Evolutionary conservation across 768 basidiomycete genomes (phyloP), one percentile per base, ranked within the genome.

Genomic region (Hypholoma fasciculare): DNA sequence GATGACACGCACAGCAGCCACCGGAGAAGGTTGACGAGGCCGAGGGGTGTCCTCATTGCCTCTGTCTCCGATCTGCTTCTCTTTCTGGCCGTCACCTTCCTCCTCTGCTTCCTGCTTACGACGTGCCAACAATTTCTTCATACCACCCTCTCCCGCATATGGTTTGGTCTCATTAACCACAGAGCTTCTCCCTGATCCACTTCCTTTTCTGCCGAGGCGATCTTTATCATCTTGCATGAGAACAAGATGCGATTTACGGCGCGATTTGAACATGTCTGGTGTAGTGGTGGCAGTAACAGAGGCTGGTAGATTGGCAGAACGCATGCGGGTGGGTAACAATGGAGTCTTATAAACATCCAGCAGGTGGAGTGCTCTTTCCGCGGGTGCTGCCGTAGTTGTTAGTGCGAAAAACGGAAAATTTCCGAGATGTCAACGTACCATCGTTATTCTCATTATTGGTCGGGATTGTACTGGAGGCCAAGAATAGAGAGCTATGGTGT

Each of bases 281-380:
- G 75, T 69, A 7, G 79, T 23, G 64, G 77, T 67, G 64, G 79
- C 61, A 64, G 73, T 66, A 23, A 69, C 62, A 2, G 72, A 64
- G 37, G 72, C 67, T 12, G 72, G 60, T 37, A 69, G 58, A 59
- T 73, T 74, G 30, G 72, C 67, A 20, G 75, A 74, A 44, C 79
- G 76, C 57, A 84, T 68, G 17, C 83, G 81, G 39, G 87, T 85
- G 11, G 90, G 89, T 14, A 91, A 64, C 46, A 92, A 79, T 6
- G 90, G 90, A 1, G 88, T 92, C 72, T 87, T 88, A 76, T 91
- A 92, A 30, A 88, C 78, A 61, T 92, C 89, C 46, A 90, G 74
- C 63, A 89, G 86, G 43, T 87, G 85, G 5, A 92, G 76, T 14
- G 86, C 86, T 57, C 80, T 79, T 72, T 90, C 87, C 17, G 88